Percentiles rank a stretch among this genome's conserved stretches.
phyloP scores from a whole-genome alignment of 306 rosid genomes.

The Quercus bicolor region DNA sequence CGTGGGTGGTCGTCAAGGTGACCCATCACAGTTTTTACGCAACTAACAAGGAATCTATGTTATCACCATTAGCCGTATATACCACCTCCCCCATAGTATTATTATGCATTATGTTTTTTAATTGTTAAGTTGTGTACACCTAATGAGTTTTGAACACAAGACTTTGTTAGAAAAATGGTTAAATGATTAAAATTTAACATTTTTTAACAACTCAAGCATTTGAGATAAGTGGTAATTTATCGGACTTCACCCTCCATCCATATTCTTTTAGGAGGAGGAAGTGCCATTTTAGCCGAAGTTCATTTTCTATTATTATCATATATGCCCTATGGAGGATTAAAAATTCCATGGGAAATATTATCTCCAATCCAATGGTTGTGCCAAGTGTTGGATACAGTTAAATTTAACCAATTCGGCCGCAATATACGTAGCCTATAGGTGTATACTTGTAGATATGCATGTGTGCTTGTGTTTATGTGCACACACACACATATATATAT shows the following conservation, averaged over 20 bases:
- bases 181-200: too few relatives aligned
- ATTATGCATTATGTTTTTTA: too few relatives aligned
- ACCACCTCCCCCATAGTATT: neutral
- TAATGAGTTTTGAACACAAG: too few relatives aligned
- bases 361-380: neutral
- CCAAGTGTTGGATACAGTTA: neutral
- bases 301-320: neutral
- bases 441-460: neutral
- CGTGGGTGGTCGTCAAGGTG: neutral
- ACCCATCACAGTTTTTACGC: neutral
- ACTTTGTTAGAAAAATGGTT: too few relatives aligned
- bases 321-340: neutral
- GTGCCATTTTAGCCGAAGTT: too few relatives aligned
- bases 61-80: neutral
- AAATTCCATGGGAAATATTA: neutral
- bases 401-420: neutral
- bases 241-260: too few relatives aligned
- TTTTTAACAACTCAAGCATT: too few relatives aligned
- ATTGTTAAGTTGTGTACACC: too few relatives aligned
- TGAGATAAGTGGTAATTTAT: too few relatives aligned
- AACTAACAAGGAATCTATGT: neutral
- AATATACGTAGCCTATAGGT: too few relatives aligned
- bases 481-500: neutral
- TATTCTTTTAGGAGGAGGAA: too few relatives aligned
- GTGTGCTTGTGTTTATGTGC: neutral